Percentiles rank a stretch among this genome's conserved stretches.
Conservation (phyloP, 1,284 basidiomycete species). For the Amylostereum areolatum region DNA sequence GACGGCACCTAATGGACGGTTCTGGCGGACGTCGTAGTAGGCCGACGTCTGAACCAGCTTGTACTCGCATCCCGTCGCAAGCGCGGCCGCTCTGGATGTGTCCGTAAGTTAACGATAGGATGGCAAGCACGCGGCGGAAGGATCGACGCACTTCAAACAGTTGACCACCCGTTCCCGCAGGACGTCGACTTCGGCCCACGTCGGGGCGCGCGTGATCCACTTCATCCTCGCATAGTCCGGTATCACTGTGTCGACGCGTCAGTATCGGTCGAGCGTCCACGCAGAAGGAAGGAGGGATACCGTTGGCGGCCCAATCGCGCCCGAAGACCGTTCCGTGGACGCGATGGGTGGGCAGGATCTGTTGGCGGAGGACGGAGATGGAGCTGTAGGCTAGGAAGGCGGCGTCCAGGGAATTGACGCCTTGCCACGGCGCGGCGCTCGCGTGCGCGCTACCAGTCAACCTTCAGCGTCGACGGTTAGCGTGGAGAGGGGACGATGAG, state of each 20-base stretch:
- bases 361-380: conserved; percentile 70
- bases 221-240: conserved; percentile 71
- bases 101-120: not conserved
- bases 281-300: conserved; percentile 27
- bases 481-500: conserved; percentile 1
- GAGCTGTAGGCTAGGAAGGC: conserved; percentile 76
- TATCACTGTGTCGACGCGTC: conserved; percentile 46
- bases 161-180: conserved; percentile 28
- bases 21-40: conserved; percentile 59
- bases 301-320: conserved; percentile 61
- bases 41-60: conserved; percentile 37
- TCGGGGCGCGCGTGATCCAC: conserved; percentile 48
- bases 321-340: conserved; percentile 59
- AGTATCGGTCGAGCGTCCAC: conserved; percentile 1
- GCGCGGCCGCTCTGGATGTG: conserved; percentile 59
- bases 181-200: conserved; percentile 43
- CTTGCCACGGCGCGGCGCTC: conserved; percentile 76
- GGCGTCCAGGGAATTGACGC: conserved; percentile 81
- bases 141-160: conserved; percentile 21
- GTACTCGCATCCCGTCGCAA: conserved; percentile 56
- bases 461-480: too few relatives aligned
- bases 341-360: conserved; percentile 51
- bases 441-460: conserved; percentile 79
- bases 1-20: conserved; percentile 35
- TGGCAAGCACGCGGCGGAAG: conserved; percentile 20